Evolutionary conservation across 1,139 yeast genomes (phyloP), one percentile per base, ranked within the genome.

Genomic region (Wickerhamomyces sp.): DNA sequence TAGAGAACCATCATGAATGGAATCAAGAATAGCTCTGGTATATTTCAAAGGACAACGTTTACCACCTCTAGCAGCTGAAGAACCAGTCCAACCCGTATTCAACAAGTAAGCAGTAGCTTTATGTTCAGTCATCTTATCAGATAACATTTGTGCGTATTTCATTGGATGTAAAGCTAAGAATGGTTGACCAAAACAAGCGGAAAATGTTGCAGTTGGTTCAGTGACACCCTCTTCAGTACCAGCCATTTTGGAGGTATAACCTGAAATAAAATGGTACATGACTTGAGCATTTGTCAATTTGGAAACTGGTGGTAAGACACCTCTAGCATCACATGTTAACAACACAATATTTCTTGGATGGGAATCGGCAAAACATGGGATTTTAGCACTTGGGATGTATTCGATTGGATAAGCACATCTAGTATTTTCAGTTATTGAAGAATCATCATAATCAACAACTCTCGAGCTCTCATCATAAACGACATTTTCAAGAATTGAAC

Each of bases 171-270:
- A 77, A 41, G 93, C 98, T 72, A 93, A 78, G 86, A 93, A 93
- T 56, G 99, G 99, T 76, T 93, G 98, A 64, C 99, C 99, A 70
- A 91, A 93, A 77, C 99, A 93, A 47, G 99, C 96, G 56, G 96
- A 88, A 80, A 93, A 93, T 30, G 97, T 89, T 48, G 98, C 96
- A 70, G 88, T 91, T 51, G 99, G 98, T 74, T 93, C 98, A 55
- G 98, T 91, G 58, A 93, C 89, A 72, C 99, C 99, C 69, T 89
- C 95, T 73, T 93, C 99, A 48, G 99, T 93, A 70, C 99, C 99
- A 55, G 99, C 97, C 95, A 93, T 93, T 81, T 93, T 93, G 50
- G 98, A 91, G 54, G 99, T 93, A 80, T 93, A 93, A 66, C 99
- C 99, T 54, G 96, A 86, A 61, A 93, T 93, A 73, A 93, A 93